Base-by-base conservation (phyloP, 331 rosid species). In the Quercus lobata region DNA sequence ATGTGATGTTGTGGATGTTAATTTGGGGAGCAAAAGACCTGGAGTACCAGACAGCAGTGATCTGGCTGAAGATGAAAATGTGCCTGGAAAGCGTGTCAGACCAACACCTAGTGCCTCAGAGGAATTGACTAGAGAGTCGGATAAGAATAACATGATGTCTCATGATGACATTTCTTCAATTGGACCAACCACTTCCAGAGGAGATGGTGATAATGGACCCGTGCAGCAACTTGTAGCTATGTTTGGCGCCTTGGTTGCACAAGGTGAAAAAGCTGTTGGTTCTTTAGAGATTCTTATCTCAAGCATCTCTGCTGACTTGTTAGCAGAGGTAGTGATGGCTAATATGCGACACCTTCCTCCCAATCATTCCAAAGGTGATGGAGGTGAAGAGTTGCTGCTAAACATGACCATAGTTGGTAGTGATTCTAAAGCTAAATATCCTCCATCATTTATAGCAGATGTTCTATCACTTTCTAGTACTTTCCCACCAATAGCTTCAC, bases 271-370 rank as follows among this genome's bases (percentile, higher is more conserved):
- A 79, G 99, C 92, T 29, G 85, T 95, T 86, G 89, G 83, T 29
- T 80, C 84, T 75, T 88, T 93, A 76, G 97, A 93, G 86, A 88
- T 95, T 83, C 97, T 95, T 78, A 93, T 95, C 80, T 90, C 98
- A 55, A 95, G 94, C 77, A 93, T 95, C 83, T 91, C 99, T 80
- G 91, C 97, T 49, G 99, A 93, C 86, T 81, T 93, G 90, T 83
- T 93, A 77, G 97, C 97, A 82, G 99, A 95, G 80, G 91, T 95
- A 79, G 99, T 95, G 75, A 93, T 95, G 86, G 94, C 92, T 80
- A 93, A 90, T 80, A 93, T 95, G 99, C 80, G 84, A 65, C 61
- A 90, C 87, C 89, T 95, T 74, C 96, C 97, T 79, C 87, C 85
- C 60, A 79, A 72, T 83, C 83, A 69, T 81, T 78, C 92, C 56